Evolutionary conservation across 2,329 filamentous ascomycete genomes (phyloP), one percentile per base, ranked within the genome.

Genomic region (Fusarium nematophilum): DNA sequence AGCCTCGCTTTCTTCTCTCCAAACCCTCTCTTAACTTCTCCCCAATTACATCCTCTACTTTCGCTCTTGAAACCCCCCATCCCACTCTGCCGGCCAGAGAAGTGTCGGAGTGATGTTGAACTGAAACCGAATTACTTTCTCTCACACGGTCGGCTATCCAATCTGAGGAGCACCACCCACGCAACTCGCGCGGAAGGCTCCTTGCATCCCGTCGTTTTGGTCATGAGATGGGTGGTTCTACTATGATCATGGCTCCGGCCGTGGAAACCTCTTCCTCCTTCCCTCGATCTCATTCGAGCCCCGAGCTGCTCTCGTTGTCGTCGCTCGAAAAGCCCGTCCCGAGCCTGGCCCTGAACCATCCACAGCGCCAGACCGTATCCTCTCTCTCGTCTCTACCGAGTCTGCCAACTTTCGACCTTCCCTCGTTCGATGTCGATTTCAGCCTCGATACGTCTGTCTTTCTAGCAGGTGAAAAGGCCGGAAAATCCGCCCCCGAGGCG

Each of bases 401-500:
- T 49, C 68, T 79, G 17, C 73, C 80, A 11, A 70, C 73, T 53
- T 84, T 85, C 70, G 81, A 84, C 53, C 72, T 86, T 27, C 80
- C 82, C 30, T 80, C 81, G 1, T 82, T 86, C 70, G 80, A 84
- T 59, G 76, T 81, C 64, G 78, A 78, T 60, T 74, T 79, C 61
- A 74, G 81, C 34, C 75, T 86, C 67, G 78, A 83, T 63, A 78
- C 78, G 5, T 78, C 76, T 14, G 70, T 83, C 23, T 78, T 75
- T 37, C 67, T 80, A 61, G 71, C 74, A 55, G 66, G 42, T 23
- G 59, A 57, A 51, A 46, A 54, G 37, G 38, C 46, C 43, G 49
- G 57, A 27, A 67, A 65, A 38, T 33, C 51, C 17, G 34, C 50
- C 15, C 49, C 61, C 21, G 52, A 59, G 21, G 42, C 59, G 52